Evolutionary conservation across 2,329 filamentous ascomycete genomes (phyloP).

Genomic region (Pseudomassariella vexata): DNA sequence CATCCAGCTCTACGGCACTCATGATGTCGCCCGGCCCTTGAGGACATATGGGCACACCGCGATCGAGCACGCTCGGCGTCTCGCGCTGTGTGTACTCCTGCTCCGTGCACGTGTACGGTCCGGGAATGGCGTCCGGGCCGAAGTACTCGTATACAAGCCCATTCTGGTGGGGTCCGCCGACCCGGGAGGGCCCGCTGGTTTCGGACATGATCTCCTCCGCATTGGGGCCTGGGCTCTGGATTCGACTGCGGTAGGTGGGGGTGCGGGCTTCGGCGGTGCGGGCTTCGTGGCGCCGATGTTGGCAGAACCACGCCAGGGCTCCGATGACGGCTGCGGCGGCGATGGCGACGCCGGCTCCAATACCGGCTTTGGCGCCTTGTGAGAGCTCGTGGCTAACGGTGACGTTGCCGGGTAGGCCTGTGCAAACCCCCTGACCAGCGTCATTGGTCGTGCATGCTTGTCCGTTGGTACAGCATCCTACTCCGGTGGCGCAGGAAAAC

Average conservation of each 20-base stretch:
- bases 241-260: slow-evolving; percentile 6
- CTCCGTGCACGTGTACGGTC: slow-evolving; percentile 10
- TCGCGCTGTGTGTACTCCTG: slow-evolving; percentile 17
- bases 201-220: slow-evolving; percentile 6
- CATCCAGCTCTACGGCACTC: slow-evolving; percentile 49
- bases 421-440: slow-evolving; percentile 35
- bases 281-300: slow-evolving; percentile 29
- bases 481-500: not conserved
- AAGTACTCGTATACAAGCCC: slow-evolving; percentile 18
- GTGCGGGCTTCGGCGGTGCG: slow-evolving; percentile 12
- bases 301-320: slow-evolving; percentile 39
- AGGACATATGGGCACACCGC: slow-evolving; percentile 37
- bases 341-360: slow-evolving; percentile 47
- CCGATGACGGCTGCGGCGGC: slow-evolving; percentile 36
- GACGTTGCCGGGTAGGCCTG: slow-evolving; percentile 32
- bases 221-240: not conserved
- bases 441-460: slow-evolving; percentile 21
- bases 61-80: slow-evolving; percentile 23
- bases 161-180: slow-evolving; percentile 4
- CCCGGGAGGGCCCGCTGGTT: slow-evolving; percentile 8
- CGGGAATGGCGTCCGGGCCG: slow-evolving; percentile 14
- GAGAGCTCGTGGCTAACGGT: slow-evolving; percentile 37
- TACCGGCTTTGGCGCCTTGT: slow-evolving; percentile 47
- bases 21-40: slow-evolving; percentile 43
- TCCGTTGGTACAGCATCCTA: slow-evolving; percentile 1